Percentiles rank a stretch among this genome's conserved stretches.
These are phyloP conservation scores for Naganishia randhawae DNA, from an alignment of 768 basidiomycete genomes.

Conservation along the genomic window DNA sequence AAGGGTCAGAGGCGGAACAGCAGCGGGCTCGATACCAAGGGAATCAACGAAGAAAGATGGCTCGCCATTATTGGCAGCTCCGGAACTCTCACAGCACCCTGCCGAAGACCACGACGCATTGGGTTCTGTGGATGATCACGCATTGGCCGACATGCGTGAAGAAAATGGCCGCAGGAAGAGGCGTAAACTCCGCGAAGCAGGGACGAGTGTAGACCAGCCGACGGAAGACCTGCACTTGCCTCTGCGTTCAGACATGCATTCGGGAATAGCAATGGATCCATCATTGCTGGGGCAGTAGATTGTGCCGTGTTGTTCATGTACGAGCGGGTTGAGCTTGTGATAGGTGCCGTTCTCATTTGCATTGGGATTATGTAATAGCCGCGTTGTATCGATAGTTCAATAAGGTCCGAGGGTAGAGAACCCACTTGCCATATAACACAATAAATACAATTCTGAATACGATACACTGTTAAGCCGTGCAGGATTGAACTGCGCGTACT, in stretches of 20 bases:
- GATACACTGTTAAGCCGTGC: too few relatives aligned
- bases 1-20: neutral
- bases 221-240: neutral
- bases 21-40: neutral
- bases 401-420: too few relatives aligned
- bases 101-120: neutral
- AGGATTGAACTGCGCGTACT: too few relatives aligned
- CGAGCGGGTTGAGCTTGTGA: neutral
- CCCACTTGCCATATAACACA: too few relatives aligned
- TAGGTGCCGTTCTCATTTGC: neutral
- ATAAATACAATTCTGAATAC: too few relatives aligned
- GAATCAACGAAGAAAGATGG: neutral
- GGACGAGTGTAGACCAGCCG: neutral
- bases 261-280: neutral
- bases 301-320: neutral
- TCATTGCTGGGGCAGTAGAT: neutral
- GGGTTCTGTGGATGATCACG: neutral
- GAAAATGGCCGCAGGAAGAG: neutral
- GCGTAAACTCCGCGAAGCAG: neutral
- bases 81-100: neutral
- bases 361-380: neutral
- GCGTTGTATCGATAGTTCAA: neutral
- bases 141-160: neutral
- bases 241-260: neutral
- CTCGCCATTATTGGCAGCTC: neutral